Percentiles rank a stretch among this genome's conserved stretches.
These are phyloP conservation scores for Trametes pubescens DNA, from an alignment of 1,284 basidiomycete genomes.

Conservation along the genomic window DNA sequence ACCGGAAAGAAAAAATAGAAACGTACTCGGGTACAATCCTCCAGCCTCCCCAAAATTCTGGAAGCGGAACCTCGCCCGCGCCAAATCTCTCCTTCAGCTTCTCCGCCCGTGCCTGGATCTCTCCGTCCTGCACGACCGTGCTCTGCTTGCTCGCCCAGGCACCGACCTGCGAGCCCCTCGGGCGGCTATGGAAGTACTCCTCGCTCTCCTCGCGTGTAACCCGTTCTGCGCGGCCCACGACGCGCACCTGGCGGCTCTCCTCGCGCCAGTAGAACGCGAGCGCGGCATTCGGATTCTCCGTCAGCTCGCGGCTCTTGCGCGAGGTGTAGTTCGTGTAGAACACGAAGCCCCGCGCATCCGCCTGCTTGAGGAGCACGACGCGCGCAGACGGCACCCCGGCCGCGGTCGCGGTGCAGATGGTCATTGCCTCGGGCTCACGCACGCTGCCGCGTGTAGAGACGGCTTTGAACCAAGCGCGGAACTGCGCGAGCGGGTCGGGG, in stretches of 20 bases:
- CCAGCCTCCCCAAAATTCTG: slow-evolving; percentile 98
- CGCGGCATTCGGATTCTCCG: slow-evolving; percentile 80
- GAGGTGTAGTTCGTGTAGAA: slow-evolving; percentile 98
- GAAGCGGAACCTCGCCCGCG: slow-evolving; percentile 73
- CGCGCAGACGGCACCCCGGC: slow-evolving; percentile 85
- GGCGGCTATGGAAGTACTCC: slow-evolving; percentile 87
- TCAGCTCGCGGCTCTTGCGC: slow-evolving; percentile 87
- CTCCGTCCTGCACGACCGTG: slow-evolving; percentile 72
- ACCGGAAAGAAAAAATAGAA: slow-evolving; percentile 5
- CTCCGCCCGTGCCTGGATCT: slow-evolving; percentile 71
- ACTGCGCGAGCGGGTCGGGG: slow-evolving; percentile 81
- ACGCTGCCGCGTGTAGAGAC: slow-evolving; percentile 61
- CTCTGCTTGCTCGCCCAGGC: slow-evolving; percentile 96
- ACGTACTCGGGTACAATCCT: slow-evolving; percentile 89
- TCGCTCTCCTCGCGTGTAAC: slow-evolving; percentile 76
- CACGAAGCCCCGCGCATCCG: slow-evolving; percentile 87
- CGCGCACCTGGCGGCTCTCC: slow-evolving; percentile 82
- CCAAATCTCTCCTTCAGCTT: slow-evolving; percentile 70
- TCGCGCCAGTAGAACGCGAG: slow-evolving; percentile 94
- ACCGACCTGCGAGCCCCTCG: slow-evolving; percentile 86
- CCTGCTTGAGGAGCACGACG: slow-evolving; percentile 92
- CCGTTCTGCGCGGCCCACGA: slow-evolving; percentile 87
- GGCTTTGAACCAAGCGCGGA: slow-evolving; percentile 84
- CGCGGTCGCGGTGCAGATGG: slow-evolving; percentile 80
- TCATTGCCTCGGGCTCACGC: slow-evolving; percentile 88